These are phyloP conservation scores for Eucalyptus coolabah DNA, from an alignment of 345 rosid genomes.

Conservation along the genomic window DNA sequence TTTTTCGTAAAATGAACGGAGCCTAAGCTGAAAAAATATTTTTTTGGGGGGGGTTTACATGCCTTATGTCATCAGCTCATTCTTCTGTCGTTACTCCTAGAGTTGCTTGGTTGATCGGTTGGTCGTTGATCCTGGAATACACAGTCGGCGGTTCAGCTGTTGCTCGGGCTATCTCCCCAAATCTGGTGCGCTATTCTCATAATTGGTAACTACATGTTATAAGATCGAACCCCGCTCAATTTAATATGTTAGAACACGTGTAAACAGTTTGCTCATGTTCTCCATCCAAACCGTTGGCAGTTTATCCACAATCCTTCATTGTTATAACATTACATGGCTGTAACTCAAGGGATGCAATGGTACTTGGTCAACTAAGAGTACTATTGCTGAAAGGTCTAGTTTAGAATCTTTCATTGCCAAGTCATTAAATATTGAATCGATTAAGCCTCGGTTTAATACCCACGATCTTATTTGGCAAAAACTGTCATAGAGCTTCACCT, in stretches of 20 bases:
- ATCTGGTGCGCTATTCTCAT: not conserved
- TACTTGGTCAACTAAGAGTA: not conserved
- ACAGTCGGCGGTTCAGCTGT: conserved; percentile 90
- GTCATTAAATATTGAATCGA: not conserved
- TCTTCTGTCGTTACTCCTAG: conserved; percentile 5
- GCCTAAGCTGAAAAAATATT: no score
- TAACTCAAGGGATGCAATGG: not conserved
- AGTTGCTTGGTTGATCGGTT: conserved; percentile 92
- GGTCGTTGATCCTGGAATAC: conserved; percentile 87
- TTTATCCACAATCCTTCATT: not conserved
- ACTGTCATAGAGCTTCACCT: not conserved
- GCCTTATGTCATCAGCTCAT: not conserved
- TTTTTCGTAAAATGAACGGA: rapidly evolving
- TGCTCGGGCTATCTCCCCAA: conserved; percentile 30
- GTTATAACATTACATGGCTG: not conserved
- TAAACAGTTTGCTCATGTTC: not conserved
- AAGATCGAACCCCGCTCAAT: not conserved
- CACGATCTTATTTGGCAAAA: not conserved
- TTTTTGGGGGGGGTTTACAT: not conserved
- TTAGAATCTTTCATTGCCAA: not conserved
- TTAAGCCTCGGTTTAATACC: not conserved
- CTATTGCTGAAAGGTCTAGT: not conserved
- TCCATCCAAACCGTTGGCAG: not conserved
- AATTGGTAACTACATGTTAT: not conserved
- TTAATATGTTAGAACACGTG: not conserved